These are phyloP conservation scores for Telfairia occidentalis DNA, from an alignment of 331 rosid species.

Conservation along the genomic window DNA sequence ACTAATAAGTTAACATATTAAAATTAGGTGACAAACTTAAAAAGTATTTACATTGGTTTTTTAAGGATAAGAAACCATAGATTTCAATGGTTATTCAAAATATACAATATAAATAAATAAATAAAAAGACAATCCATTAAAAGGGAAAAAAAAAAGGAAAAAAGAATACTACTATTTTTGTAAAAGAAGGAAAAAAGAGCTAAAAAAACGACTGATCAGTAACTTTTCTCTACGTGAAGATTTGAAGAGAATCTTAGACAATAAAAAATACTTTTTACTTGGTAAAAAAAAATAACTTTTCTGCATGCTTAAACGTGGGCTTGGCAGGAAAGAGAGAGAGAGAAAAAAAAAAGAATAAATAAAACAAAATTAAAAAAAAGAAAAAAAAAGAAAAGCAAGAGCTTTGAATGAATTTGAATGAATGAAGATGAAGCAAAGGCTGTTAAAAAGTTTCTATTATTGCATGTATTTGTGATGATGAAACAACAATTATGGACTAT, in stretches of 20 bases:
- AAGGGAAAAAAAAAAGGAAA: too few species aligned
- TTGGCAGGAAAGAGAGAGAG: neutral
- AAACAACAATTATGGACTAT: neutral
- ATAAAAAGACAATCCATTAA: too few species aligned
- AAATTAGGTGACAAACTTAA: too few species aligned
- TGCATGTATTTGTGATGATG: neutral
- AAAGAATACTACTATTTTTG: neutral
- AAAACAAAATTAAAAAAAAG: neutral
- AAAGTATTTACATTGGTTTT: too few species aligned
- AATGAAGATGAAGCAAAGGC: neutral
- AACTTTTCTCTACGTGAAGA: neutral
- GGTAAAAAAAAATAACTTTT: neutral
- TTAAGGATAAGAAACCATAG: too few species aligned
- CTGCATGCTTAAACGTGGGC: conserved; percentile 7
- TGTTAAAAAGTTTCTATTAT: neutral
- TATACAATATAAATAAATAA: too few species aligned
- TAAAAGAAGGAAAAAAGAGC: neutral
- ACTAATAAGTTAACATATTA: too few species aligned
- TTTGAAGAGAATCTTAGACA: neutral
- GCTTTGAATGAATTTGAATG: neutral
- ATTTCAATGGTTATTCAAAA: too few species aligned
- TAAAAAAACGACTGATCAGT: neutral
- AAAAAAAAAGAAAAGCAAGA: neutral
- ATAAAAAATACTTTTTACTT: neutral
- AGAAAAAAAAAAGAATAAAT: neutral